Evolutionary conservation across 176 grass and related monocot species (phyloP).

Genomic region (Musa itinerans): DNA sequence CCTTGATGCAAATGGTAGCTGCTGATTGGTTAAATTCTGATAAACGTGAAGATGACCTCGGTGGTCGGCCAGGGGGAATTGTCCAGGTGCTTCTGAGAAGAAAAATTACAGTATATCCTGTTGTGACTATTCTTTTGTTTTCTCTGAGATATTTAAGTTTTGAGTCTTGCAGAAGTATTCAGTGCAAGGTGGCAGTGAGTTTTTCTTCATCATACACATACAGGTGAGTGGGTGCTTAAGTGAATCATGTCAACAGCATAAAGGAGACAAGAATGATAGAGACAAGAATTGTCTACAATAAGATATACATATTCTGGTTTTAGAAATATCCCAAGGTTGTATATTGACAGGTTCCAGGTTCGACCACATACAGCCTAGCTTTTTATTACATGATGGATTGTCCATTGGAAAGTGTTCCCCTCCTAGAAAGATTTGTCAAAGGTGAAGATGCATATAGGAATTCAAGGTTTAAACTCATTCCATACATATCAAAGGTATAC

Average conservation of each 20-base stretch:
- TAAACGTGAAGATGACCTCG: constrained; percentile 28
- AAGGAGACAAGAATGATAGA: too few species aligned
- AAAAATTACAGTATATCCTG: too few species aligned
- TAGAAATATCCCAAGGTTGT: neutral
- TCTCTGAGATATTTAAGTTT: neutral
- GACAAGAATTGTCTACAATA: too few species aligned
- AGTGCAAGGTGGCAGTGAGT: constrained; percentile 67
- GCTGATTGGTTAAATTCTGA: constrained; percentile 24
- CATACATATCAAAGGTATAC: constrained; percentile 87
- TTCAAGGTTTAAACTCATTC: constrained; percentile 98
- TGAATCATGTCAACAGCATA: constrained; percentile 9
- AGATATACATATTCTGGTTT: too few species aligned
- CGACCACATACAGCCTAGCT: constrained; percentile 75
- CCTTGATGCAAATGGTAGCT: constrained; percentile 33
- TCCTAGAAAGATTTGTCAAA: constrained; percentile 88
- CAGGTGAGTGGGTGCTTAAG: constrained; percentile 35
- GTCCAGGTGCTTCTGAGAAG: constrained; percentile 15
- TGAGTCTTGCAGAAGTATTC: constrained; percentile 69
- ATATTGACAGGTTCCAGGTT: constrained; percentile 61
- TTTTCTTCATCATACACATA: constrained; percentile 97
- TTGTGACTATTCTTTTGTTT: constrained; percentile 2
- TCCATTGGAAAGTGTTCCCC: constrained; percentile 77
- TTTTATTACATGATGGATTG: constrained; percentile 95
- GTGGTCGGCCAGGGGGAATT: constrained; percentile 12
- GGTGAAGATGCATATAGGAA: constrained; percentile 96